phyloP scores from a whole-genome alignment of 331 rosid species.

The Quercus tomentella region DNA sequence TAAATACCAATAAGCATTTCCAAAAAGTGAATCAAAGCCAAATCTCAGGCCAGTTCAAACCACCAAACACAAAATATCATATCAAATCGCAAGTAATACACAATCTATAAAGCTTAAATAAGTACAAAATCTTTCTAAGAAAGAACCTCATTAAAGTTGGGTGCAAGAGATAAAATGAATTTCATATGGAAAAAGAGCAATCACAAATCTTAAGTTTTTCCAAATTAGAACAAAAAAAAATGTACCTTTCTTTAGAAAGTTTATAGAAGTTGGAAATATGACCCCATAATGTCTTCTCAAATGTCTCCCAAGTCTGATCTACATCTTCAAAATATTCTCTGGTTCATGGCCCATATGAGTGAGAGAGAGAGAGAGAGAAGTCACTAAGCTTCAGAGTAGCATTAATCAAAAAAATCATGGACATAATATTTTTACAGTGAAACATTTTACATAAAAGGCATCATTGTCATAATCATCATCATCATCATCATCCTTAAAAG shows the following conservation, averaged over 20 bases:
- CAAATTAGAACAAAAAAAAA: constrained; percentile 2
- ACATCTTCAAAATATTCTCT: constrained; percentile 98
- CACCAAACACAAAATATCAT: neutral
- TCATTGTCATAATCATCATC: neutral
- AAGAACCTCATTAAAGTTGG: constrained; percentile 1
- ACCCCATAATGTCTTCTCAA: constrained; percentile 95
- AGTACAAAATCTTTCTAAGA: neutral
- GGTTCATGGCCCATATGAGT: constrained; percentile 18
- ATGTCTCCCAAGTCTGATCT: constrained; percentile 91
- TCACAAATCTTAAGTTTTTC: neutral
- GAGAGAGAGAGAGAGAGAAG: neutral
- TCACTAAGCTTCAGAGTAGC: neutral
- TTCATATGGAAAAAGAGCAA: neutral
- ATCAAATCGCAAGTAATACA: constrained; percentile 7
- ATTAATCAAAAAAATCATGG: neutral
- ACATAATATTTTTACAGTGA: neutral
- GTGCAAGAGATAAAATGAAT: neutral
- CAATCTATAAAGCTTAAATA: neutral
- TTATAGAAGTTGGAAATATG: constrained; percentile 84
- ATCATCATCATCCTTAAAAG: neutral
- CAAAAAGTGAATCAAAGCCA: neutral
- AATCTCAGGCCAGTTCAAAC: constrained; percentile 6
- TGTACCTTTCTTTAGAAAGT: constrained; percentile 92
- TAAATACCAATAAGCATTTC: neutral
- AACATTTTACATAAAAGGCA: neutral